Evolutionary conservation across 139 green algal genomes (phyloP), one percentile per base, ranked within the genome.

Genomic region (Coccomyxa sp.): DNA sequence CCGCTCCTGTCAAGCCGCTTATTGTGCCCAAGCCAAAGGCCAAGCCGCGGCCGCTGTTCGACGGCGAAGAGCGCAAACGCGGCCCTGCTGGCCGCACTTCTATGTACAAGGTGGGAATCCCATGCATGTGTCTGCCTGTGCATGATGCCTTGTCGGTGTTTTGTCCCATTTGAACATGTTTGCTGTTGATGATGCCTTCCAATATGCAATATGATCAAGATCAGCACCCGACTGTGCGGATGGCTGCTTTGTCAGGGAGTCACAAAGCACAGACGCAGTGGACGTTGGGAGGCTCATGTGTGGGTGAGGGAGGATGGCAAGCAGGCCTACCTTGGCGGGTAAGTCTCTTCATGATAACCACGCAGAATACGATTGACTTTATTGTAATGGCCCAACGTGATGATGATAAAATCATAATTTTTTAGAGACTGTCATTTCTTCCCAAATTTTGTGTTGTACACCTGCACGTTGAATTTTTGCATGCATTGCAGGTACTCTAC

Each of bases 271-370:
- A 82, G 90, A 30, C 88, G 94, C 67, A 94, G 89, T 58, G 92
- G 92, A 59, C 88, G 90, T n/a, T 82, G 91, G 91, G 91, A 95
- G 85, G 88, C 90, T 16, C 94, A 98, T 87, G 95, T 98, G 59
- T 98, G 95, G 95, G 89, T 98, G 21, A 95, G 94, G 85, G 93
- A 97, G 21, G 85, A 96, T 23, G 92, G 92, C 0, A 79, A 89
- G n/a, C 94, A 97, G 57, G 77, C 32, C 51, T 81, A 81, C 57
- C 77, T 81, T 51, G 77, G 77, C 38, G 92, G 92, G 17, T 96
- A 94, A 58, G 92, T 94, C 84, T 82, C 91, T 51, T 51, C 38
- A 3, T 51, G 38, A 51, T 3, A 51, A 51, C 7, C 38, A 51
- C 7, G 3, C 38, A 51, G 38, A 51, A 7, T 51, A 51, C 7